Base-by-base conservation (phyloP, 768 basidiomycete genomes). In the Tylopilus vinaceipallidus region DNA sequence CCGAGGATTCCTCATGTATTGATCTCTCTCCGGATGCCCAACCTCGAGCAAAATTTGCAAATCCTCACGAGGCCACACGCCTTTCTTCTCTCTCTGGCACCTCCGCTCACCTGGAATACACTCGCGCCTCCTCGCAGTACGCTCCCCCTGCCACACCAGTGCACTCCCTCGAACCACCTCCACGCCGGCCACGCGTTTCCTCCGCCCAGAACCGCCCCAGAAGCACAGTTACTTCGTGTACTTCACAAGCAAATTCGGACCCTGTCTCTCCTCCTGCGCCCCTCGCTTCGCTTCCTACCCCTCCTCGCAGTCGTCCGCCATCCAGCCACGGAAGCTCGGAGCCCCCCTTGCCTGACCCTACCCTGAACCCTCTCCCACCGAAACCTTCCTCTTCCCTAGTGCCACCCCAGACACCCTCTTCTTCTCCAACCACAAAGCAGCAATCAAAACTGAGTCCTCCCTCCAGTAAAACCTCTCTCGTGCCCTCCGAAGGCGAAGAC, bases 401-500 rank as follows among this genome's bases (percentile, higher is more conserved):
- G 17, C 51, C 59, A 13, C 68, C 69, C 33, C 73, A 75, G 56
- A 69, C 75, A 19, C 66, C 74, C 37, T 50, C 52, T 57, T 55
- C 63, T 32, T 54, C 59, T 56, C 32, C 60, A 19, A 34, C 56
- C n/a, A 58, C 66, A 19, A 54, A 54, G 46, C 64, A 59, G 17
- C 55, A 49, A 13, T 67, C 70, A 7, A 66, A 61, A 17, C 46
- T 62, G 45, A 73, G 71, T 47, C 57, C 66, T 6, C 71, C 71
- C 2, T 70, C 74, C 13, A 84, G 82, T 64, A 77, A 79, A 50
- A 68, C 72, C 12, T 89, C 88, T 6, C 73, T 87, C 16, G 79
- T 78, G 1, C 87, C 84, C 2, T 86, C 86, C 6, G 84, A 84
- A 57, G 86, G 86, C 23, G 91, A 93, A 66, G 91, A 93, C 58